phyloP scores from a whole-genome alignment of 768 basidiomycete genomes.

The Xerocomellus chrysenteron region DNA sequence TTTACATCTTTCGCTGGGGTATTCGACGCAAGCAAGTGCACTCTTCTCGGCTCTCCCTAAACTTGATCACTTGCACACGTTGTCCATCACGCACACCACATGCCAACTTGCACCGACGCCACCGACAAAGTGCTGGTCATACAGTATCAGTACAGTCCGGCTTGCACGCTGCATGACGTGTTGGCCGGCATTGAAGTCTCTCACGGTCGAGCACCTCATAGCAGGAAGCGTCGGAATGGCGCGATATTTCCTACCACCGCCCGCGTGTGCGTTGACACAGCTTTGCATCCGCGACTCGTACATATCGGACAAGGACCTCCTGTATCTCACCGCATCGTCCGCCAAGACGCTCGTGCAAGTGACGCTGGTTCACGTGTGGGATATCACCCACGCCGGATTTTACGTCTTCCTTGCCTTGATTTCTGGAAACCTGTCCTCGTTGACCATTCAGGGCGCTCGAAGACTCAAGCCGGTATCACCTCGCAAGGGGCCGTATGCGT shows the following conservation, averaged over 20 bases:
- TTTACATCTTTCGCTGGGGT: not conserved
- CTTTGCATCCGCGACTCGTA: not conserved
- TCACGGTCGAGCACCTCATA: not conserved
- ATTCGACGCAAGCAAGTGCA: not conserved
- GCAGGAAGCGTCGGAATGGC: not conserved
- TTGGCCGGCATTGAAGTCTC: not conserved
- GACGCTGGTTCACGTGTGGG: not conserved
- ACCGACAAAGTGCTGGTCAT: too few species aligned
- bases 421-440: not conserved
- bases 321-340: not conserved
- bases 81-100: not conserved
- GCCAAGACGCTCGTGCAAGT: not conserved
- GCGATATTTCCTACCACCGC: not conserved
- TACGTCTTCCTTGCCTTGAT: not conserved
- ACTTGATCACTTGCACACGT: not conserved
- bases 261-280: not conserved
- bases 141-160: not conserved
- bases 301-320: slow-evolving; percentile 1
- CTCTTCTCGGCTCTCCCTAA: not conserved
- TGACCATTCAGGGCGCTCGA: not conserved
- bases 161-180: not conserved
- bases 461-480: too few species aligned
- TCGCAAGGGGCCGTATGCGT: not conserved
- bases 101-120: too few species aligned
- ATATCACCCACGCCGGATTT: not conserved